Evolutionary conservation across 2,329 filamentous ascomycete species (phyloP).

Genomic region (Talaromyces sp.): DNA sequence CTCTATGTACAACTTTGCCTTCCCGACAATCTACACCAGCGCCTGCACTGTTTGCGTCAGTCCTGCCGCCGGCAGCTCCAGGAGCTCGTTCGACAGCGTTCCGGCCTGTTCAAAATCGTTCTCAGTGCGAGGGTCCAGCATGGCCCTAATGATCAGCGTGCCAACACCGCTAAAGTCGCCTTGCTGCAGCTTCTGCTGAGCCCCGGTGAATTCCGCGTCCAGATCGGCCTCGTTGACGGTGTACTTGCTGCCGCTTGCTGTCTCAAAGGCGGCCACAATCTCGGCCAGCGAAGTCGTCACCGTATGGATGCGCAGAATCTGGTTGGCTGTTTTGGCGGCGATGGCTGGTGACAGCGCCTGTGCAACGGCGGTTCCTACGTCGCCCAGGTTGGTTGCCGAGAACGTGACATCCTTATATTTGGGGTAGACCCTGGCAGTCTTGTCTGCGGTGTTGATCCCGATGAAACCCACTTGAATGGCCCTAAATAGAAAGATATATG

Average conservation of each 20-base stretch:
- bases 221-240: constrained; percentile 8
- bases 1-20: not conserved
- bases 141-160: constrained; percentile 5
- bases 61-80: constrained; percentile 5
- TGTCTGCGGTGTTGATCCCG: constrained; percentile 24
- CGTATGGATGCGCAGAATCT: constrained; percentile 9
- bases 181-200: constrained; percentile 5
- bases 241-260: constrained; percentile 10
- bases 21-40: not conserved
- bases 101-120: constrained; percentile 13
- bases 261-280: constrained; percentile 10
- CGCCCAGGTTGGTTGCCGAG: constrained; percentile 14
- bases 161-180: constrained; percentile 11
- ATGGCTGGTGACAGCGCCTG: constrained; percentile 12
- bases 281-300: constrained; percentile 3
- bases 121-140: constrained; percentile 7
- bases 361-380: constrained; percentile 15
- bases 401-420: constrained; percentile 14
- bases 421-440: constrained; percentile 20
- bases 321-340: constrained; percentile 11
- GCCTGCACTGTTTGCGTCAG: not conserved
- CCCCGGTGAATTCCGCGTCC: constrained; percentile 4
- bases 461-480: constrained; percentile 19
- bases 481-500: not conserved
- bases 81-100: constrained; percentile 9